Evolutionary conservation across 2,329 filamentous ascomycete genomes (phyloP).

Genomic region (Apiospora malaysiana): DNA sequence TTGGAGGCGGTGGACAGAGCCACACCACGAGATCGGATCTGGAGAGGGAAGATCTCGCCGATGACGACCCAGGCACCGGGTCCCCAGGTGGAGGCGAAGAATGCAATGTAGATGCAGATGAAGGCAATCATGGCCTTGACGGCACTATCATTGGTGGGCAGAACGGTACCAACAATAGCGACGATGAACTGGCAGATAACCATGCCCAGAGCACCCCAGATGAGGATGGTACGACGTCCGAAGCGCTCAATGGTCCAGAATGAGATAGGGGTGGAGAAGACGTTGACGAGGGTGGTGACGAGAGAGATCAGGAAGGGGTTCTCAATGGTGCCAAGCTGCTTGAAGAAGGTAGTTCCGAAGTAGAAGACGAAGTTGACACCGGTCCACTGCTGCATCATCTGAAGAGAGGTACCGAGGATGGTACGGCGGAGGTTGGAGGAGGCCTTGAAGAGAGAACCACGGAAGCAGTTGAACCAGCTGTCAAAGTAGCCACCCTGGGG

Average conservation of each 20-base stretch:
- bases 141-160: slow-evolving; percentile 41
- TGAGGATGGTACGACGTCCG: slow-evolving; percentile 71
- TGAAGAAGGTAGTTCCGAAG: slow-evolving; percentile 74
- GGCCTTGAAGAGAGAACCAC: slow-evolving; percentile 63
- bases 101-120: slow-evolving; percentile 81
- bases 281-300: slow-evolving; percentile 79
- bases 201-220: slow-evolving; percentile 75
- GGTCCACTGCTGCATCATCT: slow-evolving; percentile 41
- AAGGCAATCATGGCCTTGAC: slow-evolving; percentile 69
- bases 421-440: slow-evolving; percentile 74
- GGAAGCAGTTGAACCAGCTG: slow-evolving; percentile 74
- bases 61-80: slow-evolving; percentile 72
- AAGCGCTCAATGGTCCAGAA: slow-evolving; percentile 75
- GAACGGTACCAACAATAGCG: slow-evolving; percentile 60
- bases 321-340: slow-evolving; percentile 65
- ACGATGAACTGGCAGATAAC: slow-evolving; percentile 73
- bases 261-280: slow-evolving; percentile 72
- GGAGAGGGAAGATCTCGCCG: slow-evolving; percentile 77
- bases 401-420: slow-evolving; percentile 41
- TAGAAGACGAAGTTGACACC: slow-evolving; percentile 81
- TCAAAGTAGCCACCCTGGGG: slow-evolving; percentile 68
- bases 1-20: slow-evolving; percentile 74
- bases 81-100: slow-evolving; percentile 80
- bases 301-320: slow-evolving; percentile 76
- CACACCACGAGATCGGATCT: slow-evolving; percentile 75